Evolutionary conservation across 1,284 basidiomycete genomes (phyloP).

Genomic region (Sphaerobolus stellatus): DNA sequence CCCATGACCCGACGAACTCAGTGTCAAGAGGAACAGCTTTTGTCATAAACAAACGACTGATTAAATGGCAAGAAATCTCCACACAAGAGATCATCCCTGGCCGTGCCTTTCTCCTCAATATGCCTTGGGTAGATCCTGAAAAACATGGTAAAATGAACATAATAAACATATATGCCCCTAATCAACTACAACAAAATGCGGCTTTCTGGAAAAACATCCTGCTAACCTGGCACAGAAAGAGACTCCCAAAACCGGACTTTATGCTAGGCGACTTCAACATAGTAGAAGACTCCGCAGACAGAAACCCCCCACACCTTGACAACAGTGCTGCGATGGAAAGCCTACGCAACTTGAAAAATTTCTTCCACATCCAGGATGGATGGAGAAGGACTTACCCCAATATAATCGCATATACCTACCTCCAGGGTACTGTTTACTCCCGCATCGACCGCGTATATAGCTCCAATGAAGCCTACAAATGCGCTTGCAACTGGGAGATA

Average conservation of each 20-base stretch:
- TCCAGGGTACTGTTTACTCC: slow-evolving; percentile 25
- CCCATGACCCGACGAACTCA: no score
- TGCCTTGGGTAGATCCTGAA: slow-evolving; percentile 15
- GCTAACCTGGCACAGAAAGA: slow-evolving; percentile 25
- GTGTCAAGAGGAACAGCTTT: no score
- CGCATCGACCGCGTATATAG: slow-evolving; percentile 39
- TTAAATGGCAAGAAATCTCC: no score
- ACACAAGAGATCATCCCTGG: neutral
- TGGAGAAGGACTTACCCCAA: slow-evolving; percentile 34
- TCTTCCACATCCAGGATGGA: slow-evolving; percentile 31
- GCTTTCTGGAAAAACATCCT: slow-evolving; percentile 22
- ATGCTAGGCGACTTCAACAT: slow-evolving; percentile 45
- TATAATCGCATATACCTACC: slow-evolving; percentile 28
- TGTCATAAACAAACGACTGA: no score
- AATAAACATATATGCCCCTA: slow-evolving; percentile 26
- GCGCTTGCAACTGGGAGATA: neutral
- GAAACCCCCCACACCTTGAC: slow-evolving; percentile 29
- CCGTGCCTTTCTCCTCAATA: neutral
- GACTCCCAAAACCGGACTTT: slow-evolving; percentile 29
- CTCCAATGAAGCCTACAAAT: neutral
- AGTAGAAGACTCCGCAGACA: slow-evolving; percentile 39
- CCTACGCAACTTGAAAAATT: slow-evolving; percentile 21
- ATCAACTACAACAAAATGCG: slow-evolving; percentile 16
- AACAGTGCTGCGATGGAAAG: slow-evolving; percentile 5
- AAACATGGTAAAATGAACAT: slow-evolving; percentile 11